A percentile compares a stretch with the other conserved stretches of the same genome.
phyloP scores from a whole-genome alignment of 345 rosid species.

The Lepidium aucheri region DNA sequence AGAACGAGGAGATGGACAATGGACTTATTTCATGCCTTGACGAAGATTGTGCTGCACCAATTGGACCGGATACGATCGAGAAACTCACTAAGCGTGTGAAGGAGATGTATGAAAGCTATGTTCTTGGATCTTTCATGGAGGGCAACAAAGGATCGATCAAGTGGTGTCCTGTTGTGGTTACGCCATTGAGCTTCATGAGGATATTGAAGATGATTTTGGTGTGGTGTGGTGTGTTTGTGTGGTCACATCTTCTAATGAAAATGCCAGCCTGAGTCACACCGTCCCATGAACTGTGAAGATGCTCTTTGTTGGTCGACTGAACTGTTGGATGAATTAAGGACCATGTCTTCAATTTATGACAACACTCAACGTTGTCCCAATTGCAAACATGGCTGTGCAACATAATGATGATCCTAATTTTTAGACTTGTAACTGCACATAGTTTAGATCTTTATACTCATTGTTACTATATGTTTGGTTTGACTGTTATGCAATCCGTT shows the following conservation, averaged over 20 bases:
- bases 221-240: constrained; percentile 18
- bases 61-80: constrained; percentile 11
- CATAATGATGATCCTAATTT: background rate
- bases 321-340: background rate
- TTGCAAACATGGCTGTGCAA: background rate
- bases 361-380: constrained; percentile 6
- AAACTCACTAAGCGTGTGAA: background rate
- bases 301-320: constrained; percentile 3
- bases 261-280: constrained; percentile 11
- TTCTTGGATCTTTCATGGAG: background rate
- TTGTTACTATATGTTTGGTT: background rate
- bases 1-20: background rate
- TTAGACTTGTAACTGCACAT: background rate
- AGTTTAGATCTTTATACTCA: background rate
- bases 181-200: background rate
- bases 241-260: constrained; percentile 13
- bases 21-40: background rate
- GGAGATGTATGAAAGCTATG: background rate
- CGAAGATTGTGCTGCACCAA: background rate
- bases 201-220: background rate
- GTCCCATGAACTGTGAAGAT: constrained; percentile 6
- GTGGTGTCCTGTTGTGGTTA: constrained; percentile 16
- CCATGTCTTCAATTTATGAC: background rate
- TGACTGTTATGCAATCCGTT: background rate
- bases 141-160: background rate